Conservation (phyloP, 306 rosid species). For the Lotus japonicus region DNA sequence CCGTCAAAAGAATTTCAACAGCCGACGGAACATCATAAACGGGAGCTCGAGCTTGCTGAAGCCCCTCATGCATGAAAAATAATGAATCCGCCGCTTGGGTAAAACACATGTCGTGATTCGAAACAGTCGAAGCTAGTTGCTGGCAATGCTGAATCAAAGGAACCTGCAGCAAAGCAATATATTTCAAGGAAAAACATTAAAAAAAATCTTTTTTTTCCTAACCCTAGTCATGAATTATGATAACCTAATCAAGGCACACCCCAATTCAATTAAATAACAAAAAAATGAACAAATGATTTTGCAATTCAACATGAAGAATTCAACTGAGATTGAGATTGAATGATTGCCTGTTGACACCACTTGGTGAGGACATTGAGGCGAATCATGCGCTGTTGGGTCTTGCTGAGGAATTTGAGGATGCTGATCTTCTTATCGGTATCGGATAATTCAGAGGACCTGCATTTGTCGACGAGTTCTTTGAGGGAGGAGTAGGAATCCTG, state of each 20-base stretch:
- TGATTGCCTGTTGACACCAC: conserved; percentile 85
- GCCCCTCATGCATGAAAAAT: conserved; percentile 99
- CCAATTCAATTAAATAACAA: not conserved
- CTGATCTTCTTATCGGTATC: conserved; percentile 80
- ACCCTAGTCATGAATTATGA: not conserved
- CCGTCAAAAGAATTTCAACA: conserved; percentile 75
- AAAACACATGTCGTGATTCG: conserved; percentile 91
- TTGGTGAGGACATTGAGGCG: conserved; percentile 91
- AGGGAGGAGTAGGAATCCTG: conserved; percentile 71
- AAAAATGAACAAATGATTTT: not conserved
- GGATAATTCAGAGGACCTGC: conserved; percentile 57
- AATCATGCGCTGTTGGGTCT: conserved; percentile 96
- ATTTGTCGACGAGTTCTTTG: conserved; percentile 80
- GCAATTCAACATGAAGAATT: not conserved
- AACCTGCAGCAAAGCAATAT: conserved; percentile 56
- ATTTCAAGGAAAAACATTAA: not conserved
- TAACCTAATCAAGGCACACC: not conserved
- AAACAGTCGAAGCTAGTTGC: conserved; percentile 80
- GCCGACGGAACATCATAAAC: conserved; percentile 97
- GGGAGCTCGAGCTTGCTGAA: conserved; percentile 98
- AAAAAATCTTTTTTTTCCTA: not conserved
- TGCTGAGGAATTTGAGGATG: conserved; percentile 74
- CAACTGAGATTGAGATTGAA: not conserved
- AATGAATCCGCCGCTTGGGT: conserved; percentile 95
- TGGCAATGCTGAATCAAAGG: conserved; percentile 93